phyloP scores from a whole-genome alignment of 1,139 yeast genomes.

The Yamadazyma aaseri region DNA sequence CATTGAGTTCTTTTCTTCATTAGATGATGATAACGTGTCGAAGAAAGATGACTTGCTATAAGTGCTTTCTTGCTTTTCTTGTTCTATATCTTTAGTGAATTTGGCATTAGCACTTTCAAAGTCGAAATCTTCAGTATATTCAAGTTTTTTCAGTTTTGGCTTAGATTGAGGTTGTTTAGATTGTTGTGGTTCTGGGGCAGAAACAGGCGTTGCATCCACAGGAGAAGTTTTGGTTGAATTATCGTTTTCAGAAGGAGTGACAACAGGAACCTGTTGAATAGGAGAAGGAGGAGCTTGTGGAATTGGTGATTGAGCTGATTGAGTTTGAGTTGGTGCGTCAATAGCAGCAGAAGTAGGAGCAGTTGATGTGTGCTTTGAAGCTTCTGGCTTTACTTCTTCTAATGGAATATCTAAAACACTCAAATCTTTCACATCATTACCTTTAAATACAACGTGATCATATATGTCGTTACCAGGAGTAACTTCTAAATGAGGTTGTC shows the following conservation, averaged over 20 bases:
- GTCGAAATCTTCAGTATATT: slow-evolving; percentile 40
- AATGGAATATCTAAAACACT: slow-evolving; percentile 72
- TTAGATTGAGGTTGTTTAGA: slow-evolving; percentile 14
- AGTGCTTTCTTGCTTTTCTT: slow-evolving; percentile 20
- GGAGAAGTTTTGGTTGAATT: slow-evolving; percentile 10
- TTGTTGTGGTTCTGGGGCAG: slow-evolving; percentile 6
- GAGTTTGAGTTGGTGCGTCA: slow-evolving; percentile 3
- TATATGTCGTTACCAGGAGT: slow-evolving; percentile 72
- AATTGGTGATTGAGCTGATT: slow-evolving; percentile 6
- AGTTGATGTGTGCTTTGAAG: slow-evolving; percentile 8
- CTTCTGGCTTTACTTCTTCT: slow-evolving; percentile 49
- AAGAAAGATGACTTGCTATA: slow-evolving; percentile 80
- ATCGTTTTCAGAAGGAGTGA: slow-evolving; percentile 13
- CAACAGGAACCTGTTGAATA: slow-evolving; percentile 6
- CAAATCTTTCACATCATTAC: slow-evolving; percentile 89
- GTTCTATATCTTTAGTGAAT: slow-evolving; percentile 39
- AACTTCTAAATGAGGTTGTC: slow-evolving; percentile 70
- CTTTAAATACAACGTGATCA: slow-evolving; percentile 83
- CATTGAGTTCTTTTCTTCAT: slow-evolving; percentile 39
- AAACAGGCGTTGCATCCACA: slow-evolving; percentile 8
- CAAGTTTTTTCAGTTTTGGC: slow-evolving; percentile 9
- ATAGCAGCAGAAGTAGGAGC: slow-evolving; percentile 5
- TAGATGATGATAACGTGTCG: slow-evolving; percentile 69
- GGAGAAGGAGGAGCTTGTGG: slow-evolving; percentile 8
- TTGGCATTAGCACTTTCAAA: slow-evolving; percentile 72